Percentiles rank a stretch among this genome's conserved stretches.
phyloP scores from a whole-genome alignment of 257 asterid species.

The Solanum boliviense region DNA sequence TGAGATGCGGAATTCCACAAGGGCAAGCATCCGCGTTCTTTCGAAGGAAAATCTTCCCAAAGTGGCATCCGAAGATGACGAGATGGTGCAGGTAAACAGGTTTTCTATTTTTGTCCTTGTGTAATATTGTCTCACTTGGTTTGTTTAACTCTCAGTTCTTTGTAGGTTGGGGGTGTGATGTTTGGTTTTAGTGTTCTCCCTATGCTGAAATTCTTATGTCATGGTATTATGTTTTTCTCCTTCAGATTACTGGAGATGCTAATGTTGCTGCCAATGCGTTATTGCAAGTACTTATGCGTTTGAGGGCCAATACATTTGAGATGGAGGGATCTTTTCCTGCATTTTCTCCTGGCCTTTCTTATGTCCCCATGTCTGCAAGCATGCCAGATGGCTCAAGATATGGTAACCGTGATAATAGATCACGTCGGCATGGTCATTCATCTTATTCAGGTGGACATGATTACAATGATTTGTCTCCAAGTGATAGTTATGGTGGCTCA shows the following conservation, averaged over 20 bases:
- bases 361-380: slow-evolving; percentile 23
- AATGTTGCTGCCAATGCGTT: slow-evolving; percentile 60
- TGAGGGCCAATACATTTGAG: slow-evolving; percentile 64
- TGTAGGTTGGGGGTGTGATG: neutral
- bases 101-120: neutral
- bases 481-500: slow-evolving; percentile 37
- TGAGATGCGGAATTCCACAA: slow-evolving; percentile 67
- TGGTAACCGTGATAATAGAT: slow-evolving; percentile 36
- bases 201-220: neutral
- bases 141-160: neutral
- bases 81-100: slow-evolving; percentile 75
- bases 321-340: slow-evolving; percentile 39
- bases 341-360: slow-evolving; percentile 20
- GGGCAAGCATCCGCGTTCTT: slow-evolving; percentile 69
- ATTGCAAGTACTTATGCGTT: slow-evolving; percentile 52
- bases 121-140: neutral
- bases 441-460: slow-evolving; percentile 37
- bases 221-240: neutral
- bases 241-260: slow-evolving; percentile 66
- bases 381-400: slow-evolving; percentile 33
- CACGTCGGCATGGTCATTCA: slow-evolving; percentile 37
- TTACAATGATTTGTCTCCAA: slow-evolving; percentile 23
- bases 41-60: slow-evolving; percentile 68
- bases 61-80: slow-evolving; percentile 77
- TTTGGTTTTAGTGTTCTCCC: neutral